Percentiles rank a stretch among this genome's conserved stretches.
Evolutionary conservation across 805 yeast genomes (phyloP).

Genomic region (Spathaspora sp.): DNA sequence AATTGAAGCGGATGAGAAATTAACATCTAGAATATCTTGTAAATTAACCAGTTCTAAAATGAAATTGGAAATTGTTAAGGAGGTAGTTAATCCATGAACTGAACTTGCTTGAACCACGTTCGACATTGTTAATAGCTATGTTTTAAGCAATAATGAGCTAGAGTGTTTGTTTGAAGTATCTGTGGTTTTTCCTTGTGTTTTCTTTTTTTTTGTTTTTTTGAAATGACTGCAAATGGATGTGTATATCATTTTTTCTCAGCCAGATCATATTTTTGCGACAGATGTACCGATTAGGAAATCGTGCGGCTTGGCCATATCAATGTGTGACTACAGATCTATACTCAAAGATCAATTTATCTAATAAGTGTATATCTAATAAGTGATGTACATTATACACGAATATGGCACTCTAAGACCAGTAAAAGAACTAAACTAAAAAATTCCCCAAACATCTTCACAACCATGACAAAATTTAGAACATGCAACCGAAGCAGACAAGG

Average conservation of each 20-base stretch:
- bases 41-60: conserved; percentile 40
- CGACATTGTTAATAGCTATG: conserved; percentile 13
- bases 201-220: neutral
- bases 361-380: too few relatives aligned
- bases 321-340: too few relatives aligned
- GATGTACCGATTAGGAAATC: neutral
- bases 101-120: conserved; percentile 44
- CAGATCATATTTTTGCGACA: neutral
- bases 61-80: conserved; percentile 38
- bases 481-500: conserved; percentile 95
- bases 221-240: neutral
- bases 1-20: conserved; percentile 36
- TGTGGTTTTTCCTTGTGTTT: neutral
- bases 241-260: neutral
- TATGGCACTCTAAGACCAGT: too few relatives aligned
- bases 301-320: too few relatives aligned
- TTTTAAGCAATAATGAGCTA: neutral
- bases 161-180: neutral
- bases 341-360: too few relatives aligned
- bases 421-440: conserved; percentile 25
- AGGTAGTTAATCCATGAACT: conserved; percentile 39
- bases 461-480: conserved; percentile 98
- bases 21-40: conserved; percentile 35
- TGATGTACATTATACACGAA: too few relatives aligned
- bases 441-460: conserved; percentile 97